Conservation (phyloP, 768 basidiomycete species). For the Agrocybe pediades region DNA sequence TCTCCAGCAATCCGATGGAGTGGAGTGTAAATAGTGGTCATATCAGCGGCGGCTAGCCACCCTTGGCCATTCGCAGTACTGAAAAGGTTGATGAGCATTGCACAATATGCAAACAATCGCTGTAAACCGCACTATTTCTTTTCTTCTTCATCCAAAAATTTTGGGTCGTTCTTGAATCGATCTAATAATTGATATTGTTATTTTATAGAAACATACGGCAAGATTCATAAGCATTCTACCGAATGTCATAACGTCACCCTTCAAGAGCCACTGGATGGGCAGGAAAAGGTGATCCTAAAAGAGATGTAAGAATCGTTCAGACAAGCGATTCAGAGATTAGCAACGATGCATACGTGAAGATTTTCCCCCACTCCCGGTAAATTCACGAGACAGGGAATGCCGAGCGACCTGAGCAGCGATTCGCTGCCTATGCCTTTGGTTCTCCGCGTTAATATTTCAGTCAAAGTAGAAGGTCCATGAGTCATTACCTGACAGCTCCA, state of each 20-base stretch:
- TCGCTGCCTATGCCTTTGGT: not conserved
- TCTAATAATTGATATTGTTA: not conserved
- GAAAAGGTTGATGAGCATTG: not conserved
- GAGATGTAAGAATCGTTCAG: not conserved
- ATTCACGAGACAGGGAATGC: not conserved
- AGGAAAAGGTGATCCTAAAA: not conserved
- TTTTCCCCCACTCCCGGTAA: not conserved
- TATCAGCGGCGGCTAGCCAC: not conserved
- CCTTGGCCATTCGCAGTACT: not conserved
- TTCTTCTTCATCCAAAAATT: not conserved
- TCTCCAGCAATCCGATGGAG: not conserved
- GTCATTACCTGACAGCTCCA: not conserved
- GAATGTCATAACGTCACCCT: not conserved
- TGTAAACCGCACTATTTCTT: not conserved
- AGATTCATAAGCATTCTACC: not conserved
- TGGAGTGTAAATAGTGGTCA: not conserved
- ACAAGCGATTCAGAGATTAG: too few species aligned
- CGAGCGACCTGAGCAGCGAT: not conserved
- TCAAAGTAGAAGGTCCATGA: too few species aligned
- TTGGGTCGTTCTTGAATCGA: not conserved
- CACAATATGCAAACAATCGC: not conserved
- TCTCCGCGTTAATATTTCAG: too few species aligned
- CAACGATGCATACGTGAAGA: not conserved
- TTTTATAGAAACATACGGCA: not conserved
- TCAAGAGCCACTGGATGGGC: not conserved